phyloP scores from a whole-genome alignment of 2,329 filamentous ascomycete genomes.

The Colletotrichum tamarilloi region DNA sequence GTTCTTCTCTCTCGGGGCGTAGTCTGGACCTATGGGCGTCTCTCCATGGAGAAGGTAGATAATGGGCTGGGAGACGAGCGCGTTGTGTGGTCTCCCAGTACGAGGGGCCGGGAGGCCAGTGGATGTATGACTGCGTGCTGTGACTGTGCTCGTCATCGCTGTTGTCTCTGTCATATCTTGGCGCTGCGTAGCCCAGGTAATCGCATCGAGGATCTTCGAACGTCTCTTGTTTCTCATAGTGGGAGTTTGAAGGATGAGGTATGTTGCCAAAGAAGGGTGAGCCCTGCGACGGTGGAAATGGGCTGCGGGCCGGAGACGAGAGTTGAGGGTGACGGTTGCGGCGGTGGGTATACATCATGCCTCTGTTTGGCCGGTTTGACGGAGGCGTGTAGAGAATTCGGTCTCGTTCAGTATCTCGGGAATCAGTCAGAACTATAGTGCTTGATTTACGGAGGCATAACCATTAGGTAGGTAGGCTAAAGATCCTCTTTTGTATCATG shows the following conservation, averaged over 20 bases:
- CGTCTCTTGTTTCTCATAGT: background rate
- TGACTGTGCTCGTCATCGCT: too few relatives aligned
- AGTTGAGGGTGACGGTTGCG: slow-evolving; percentile 24
- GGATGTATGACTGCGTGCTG: background rate
- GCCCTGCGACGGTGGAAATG: background rate
- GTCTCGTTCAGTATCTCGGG: too few relatives aligned
- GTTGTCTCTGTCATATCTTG: background rate
- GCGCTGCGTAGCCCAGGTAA: background rate
- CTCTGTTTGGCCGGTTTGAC: background rate
- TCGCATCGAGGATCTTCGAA: background rate
- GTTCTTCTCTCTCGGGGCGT: background rate
- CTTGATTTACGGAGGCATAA: background rate
- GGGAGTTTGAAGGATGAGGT: background rate
- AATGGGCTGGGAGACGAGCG: too few relatives aligned
- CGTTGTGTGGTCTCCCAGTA: background rate
- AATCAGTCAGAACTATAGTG: background rate
- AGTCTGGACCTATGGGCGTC: background rate
- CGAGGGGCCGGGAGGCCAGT: background rate
- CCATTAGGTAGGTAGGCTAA: too few relatives aligned
- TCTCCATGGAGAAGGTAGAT: background rate
- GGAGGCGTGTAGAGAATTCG: too few relatives aligned
- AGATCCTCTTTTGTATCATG: background rate
- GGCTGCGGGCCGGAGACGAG: background rate
- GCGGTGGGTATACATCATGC: slow-evolving; percentile 1
- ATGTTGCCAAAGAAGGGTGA: background rate